Evolutionary conservation across 768 basidiomycete species (phyloP).

Genomic region (Serendipita indica): DNA sequence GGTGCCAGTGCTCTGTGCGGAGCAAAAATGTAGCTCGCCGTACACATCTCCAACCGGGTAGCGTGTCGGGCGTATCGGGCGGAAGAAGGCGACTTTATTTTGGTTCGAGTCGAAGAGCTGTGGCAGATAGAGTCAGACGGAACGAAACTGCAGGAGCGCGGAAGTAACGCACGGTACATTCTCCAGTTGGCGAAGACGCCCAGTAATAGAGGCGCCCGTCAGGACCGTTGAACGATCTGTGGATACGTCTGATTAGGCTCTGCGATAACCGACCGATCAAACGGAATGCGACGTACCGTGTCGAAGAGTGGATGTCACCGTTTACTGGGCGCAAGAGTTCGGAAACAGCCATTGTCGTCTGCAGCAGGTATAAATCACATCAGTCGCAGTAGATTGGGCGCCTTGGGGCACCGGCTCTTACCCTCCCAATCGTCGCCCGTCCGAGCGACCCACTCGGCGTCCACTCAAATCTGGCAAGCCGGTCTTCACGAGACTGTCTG

Average conservation of each 20-base stretch:
- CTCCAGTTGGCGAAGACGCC: constrained; percentile 32
- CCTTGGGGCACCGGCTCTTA: constrained; percentile 20
- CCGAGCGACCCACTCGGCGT: constrained; percentile 68
- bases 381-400: too few species aligned
- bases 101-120: constrained; percentile 13
- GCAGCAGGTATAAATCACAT: constrained; percentile 11
- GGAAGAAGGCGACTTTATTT: constrained; percentile 54
- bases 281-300: background rate
- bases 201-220: constrained; percentile 71
- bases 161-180: constrained; percentile 14
- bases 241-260: constrained; percentile 12
- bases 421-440: constrained; percentile 76
- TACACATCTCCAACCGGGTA: constrained; percentile 80
- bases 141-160: background rate
- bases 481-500: constrained; percentile 67
- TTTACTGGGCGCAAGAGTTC: constrained; percentile 48
- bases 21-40: constrained; percentile 72
- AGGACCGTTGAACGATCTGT: constrained; percentile 62
- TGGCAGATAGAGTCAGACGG: background rate
- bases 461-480: constrained; percentile 82
- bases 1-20: constrained; percentile 63
- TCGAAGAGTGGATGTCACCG: background rate
- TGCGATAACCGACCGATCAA: constrained; percentile 5
- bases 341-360: constrained; percentile 68
- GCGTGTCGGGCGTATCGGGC: constrained; percentile 57